A percentile compares a stretch with the other conserved stretches of the same genome.
These are phyloP conservation scores for Mariannaea sp. DNA, from an alignment of 2,329 filamentous ascomycete genomes.

Conservation along the genomic window DNA sequence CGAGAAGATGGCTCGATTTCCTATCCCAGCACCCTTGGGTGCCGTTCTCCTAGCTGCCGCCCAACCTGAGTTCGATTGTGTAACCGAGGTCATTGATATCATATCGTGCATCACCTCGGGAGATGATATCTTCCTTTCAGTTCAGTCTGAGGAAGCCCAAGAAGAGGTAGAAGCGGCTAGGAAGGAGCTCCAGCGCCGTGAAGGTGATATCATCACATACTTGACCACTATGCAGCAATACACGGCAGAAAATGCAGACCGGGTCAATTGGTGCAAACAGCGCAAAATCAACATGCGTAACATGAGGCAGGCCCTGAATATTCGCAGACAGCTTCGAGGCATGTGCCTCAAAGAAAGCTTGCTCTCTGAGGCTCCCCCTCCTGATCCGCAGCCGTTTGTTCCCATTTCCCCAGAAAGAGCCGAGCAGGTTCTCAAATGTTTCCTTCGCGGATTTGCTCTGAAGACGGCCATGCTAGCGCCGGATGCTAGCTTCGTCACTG, in stretches of 20 bases:
- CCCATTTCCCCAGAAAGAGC: conserved; percentile 60
- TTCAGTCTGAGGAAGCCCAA: conserved; percentile 60
- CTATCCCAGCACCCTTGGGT: conserved; percentile 79
- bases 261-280: conserved; percentile 62
- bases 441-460: conserved; percentile 63
- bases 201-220: conserved; percentile 69
- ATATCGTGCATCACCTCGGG: conserved; percentile 68
- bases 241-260: conserved; percentile 59
- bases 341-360: conserved; percentile 60
- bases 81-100: conserved; percentile 85
- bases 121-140: conserved; percentile 65
- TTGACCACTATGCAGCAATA: conserved; percentile 68
- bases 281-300: conserved; percentile 63
- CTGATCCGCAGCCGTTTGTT: conserved; percentile 61
- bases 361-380: conserved; percentile 49
- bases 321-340: conserved; percentile 63
- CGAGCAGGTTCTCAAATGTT: conserved; percentile 61
- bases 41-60: conserved; percentile 83
- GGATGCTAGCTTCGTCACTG: conserved; percentile 65
- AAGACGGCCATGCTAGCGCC: conserved; percentile 65
- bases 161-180: conserved; percentile 59
- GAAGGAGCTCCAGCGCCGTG: conserved; percentile 62
- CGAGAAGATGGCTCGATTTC: conserved; percentile 78
- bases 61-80: conserved; percentile 70
- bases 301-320: conserved; percentile 66